Evolutionary conservation across 1,284 basidiomycete species (phyloP), one percentile per base, ranked within the genome.

Genomic region (Inonotus hispidus): DNA sequence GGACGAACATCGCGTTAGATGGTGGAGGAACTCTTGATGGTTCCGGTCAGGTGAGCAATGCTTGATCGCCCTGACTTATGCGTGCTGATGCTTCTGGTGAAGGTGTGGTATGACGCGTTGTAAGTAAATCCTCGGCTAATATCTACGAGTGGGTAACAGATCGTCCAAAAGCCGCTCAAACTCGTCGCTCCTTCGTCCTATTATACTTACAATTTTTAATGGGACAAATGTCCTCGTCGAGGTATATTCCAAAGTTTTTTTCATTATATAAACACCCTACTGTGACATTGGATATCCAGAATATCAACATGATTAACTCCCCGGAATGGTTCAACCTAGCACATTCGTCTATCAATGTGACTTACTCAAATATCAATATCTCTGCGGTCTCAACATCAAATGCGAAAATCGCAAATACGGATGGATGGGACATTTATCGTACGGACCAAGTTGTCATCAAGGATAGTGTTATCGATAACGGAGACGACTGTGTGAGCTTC

Each of bases 381-480:
- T 71, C 69, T 47, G 75, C 78, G 4, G 71, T 70, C 10, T 81
- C 81, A 2, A 82, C 76, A 2, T 73, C 71, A 13, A 72, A 80
- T 62, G 64, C 62, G 0, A 74, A 79, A 3, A 64, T 53, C 19
- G 47, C 45, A 67, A 46, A 87, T 66, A 84, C 83, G 56, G 83
- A 86, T 65, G 84, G 84, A 7, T 85, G 83, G 83, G 81, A 87
- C 66, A 80, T 83, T 23, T 85, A 86, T 68, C 78, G 82, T 54
- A 82, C 80, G 39, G 77, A 81, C 60, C 73, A 74, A 56, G 77
- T 85, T 11, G 73, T 75, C 0, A 79, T 85, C 54, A 69, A 72
- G 49, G 77, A 85, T 64, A 82, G 80, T 1, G 72, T 77, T 19
- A 83, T 85, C 55, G 76, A 79, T 58, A 85, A 86, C 58, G 83